Evolutionary conservation across 1,284 basidiomycete species (phyloP), one percentile per base, ranked within the genome.

Genomic region (Cutaneotrichosporon dermatis): DNA sequence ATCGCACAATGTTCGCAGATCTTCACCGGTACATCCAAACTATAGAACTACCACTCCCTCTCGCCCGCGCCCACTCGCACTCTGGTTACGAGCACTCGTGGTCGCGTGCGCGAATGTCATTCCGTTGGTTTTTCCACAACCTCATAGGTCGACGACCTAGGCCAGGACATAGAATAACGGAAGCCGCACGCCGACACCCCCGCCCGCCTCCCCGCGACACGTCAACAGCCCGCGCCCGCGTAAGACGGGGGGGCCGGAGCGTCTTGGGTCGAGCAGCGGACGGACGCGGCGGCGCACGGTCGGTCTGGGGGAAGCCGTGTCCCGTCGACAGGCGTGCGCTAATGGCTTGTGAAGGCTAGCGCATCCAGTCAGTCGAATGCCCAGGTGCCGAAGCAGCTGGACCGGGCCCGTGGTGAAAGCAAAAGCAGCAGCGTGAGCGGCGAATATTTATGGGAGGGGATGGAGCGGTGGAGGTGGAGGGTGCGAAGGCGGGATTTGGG

Each of bases 161-260:
- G 64, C 64, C 64, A 65, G 64, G 64, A 65, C 62, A 65, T 62
- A 65, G 64, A 65, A 65, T 65, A 65, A 65, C 64, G 64, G 63
- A 59, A 54, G 44, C 59, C 57, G 54, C 41, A 34, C 48, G 40
- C 40, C 2, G 11, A 12, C 49, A 10, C 10, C 42, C 11, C 43
- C n/a, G 8, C 37, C 39, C 40, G 13, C 55, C 44, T 45, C 46
- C 8, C 56, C 49, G 41, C 55, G 58, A 62, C 61, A 59, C 59
- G 55, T 62, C 60, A 45, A 61, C 63, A 54, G 48, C 44, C 46
- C 36, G 25, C 9, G 40, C 41, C 11, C 53, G 39, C 34, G 49
- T 43, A 39, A 37, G 36, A 40, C 25, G 33, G 42, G 41, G 33
- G 33, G 13, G 34, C 55, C 58, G 59, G 62, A 63, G 62, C 61